Percentiles rank a stretch among this genome's conserved stretches.
These are phyloP conservation scores for Verticillium nubilum DNA, from an alignment of 2,329 filamentous ascomycete genomes.

Conservation along the genomic window DNA sequence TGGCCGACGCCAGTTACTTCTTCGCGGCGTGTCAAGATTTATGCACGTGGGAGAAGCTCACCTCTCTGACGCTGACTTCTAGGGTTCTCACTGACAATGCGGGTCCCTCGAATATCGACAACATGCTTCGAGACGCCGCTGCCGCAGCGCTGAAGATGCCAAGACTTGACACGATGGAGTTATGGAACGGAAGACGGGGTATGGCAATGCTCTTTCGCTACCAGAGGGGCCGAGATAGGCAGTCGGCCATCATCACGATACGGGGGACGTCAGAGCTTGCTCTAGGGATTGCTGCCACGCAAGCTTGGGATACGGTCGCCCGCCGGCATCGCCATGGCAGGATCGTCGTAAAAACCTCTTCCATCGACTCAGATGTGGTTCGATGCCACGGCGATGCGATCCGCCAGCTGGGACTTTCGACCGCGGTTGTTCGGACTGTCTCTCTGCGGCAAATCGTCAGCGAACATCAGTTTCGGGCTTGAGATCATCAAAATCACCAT, in stretches of 20 bases:
- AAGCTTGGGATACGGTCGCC: too few relatives aligned
- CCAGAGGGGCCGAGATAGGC: conserved; percentile 12
- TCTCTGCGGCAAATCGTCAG: conserved; percentile 15
- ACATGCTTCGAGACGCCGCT: too few relatives aligned
- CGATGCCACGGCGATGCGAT: not conserved
- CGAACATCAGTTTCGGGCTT: too few relatives aligned
- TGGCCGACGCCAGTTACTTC: conserved; percentile 24
- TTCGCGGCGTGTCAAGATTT: conserved; percentile 16
- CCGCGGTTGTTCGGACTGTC: conserved; percentile 12
- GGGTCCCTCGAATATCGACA: conserved; percentile 12
- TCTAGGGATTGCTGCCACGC: conserved; percentile 2
- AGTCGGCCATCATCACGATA: conserved; percentile 15
- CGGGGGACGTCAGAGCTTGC: conserved; percentile 16
- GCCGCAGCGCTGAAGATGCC: conserved; percentile 19
- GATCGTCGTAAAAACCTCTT: too few relatives aligned
- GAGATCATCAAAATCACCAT: too few relatives aligned
- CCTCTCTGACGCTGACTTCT: conserved; percentile 24
- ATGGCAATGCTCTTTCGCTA: conserved; percentile 19
- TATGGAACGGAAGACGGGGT: conserved; percentile 24
- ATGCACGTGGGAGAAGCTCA: conserved; percentile 24
- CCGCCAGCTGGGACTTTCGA: conserved; percentile 14
- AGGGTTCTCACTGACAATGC: conserved; percentile 16
- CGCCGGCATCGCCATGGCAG: too few relatives aligned
- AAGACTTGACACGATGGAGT: conserved; percentile 21
- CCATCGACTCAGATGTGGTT: too few relatives aligned